These are phyloP conservation scores for Hamiltosporidium magnivora DNA, from an alignment of 371 early-diverging fungal species.

Conservation along the genomic window DNA sequence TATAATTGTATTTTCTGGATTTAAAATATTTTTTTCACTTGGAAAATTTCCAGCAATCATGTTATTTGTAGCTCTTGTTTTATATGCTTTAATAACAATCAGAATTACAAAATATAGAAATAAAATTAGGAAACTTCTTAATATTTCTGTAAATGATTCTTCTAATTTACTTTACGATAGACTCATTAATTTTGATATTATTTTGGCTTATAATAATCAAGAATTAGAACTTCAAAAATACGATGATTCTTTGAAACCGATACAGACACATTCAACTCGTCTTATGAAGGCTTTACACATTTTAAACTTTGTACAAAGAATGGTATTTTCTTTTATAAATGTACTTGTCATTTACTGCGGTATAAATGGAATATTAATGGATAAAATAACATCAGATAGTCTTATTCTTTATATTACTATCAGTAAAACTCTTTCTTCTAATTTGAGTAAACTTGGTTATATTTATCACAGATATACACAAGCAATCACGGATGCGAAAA, in stretches of 20 bases:
- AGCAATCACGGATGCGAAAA: constrained; percentile 34
- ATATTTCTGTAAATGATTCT: constrained; percentile 26
- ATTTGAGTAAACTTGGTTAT: constrained; percentile 40
- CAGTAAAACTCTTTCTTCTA: constrained; percentile 13
- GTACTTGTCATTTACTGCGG: constrained; percentile 26
- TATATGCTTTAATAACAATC: constrained; percentile 39
- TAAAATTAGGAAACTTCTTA: constrained; percentile 33
- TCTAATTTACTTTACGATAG: constrained; percentile 35
- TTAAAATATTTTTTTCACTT: constrained; percentile 13
- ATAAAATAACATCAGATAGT: constrained; percentile 15
- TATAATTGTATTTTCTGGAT: constrained; percentile 3
- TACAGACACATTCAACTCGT: constrained; percentile 10
- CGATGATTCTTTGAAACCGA: constrained; percentile 21
- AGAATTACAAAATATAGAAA: constrained; percentile 43
- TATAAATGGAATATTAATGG: constrained; percentile 4
- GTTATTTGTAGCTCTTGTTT: constrained; percentile 18
- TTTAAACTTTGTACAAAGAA: constrained; percentile 42
- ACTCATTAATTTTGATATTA: constrained; percentile 42
- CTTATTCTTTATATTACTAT: constrained; percentile 33
- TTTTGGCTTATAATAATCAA: constrained; percentile 30
- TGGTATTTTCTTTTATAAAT: constrained; percentile 22
- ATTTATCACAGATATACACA: constrained; percentile 41
- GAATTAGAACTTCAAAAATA: constrained; percentile 33
- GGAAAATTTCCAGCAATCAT: constrained; percentile 18
- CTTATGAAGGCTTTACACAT: constrained; percentile 37